Evolutionary conservation across 768 basidiomycete species (phyloP), one percentile per base, ranked within the genome.

Genomic region (Amanita pallidorosea): DNA sequence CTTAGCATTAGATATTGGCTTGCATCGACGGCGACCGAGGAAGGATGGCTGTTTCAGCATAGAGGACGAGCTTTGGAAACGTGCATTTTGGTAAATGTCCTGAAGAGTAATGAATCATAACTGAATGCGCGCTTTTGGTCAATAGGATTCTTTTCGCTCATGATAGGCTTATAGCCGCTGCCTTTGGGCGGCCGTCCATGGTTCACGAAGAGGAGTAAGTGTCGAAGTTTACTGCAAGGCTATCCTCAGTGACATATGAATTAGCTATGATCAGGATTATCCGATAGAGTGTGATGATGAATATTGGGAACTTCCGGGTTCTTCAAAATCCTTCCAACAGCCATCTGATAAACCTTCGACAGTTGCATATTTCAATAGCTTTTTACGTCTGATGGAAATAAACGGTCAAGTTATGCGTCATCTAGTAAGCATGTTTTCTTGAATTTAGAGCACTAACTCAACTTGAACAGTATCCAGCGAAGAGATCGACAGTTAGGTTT

Each of bases 51-150:
- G 51, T 7, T 70, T 70, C 9, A 73, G 67, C 11, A 64, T 69
- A 5, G 83, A 88, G 55, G 75, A 82, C 49, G 87, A 91, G 61
- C 69, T 85, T 18, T 86, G 84, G 79, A 86, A 85, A 60, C 75
- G 82, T 23, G 77, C 75, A 7, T 82, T 82, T 57, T 83, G 80
- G 79, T 76, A 42, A 20, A 9, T 40, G 22, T 5, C 27, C 23
- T 20, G 20, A 25, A 13, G 12, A 13, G 7, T 15, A 7, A 15
- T 7, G 11, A 37, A 47, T 18, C 8, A 8, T n/a, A n/a, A n/a
- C n/a, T n/a, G n/a, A n/a, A n/a, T n/a, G n/a, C 7, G 15, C 13
- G 15, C 7, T 3, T 45, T 8, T 9, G 31, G 29, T 7, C 31
- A 13, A 13, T 47, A 80, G 80, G 79, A 70, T 74, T 1, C 65